phyloP scores from a whole-genome alignment of 2,329 filamentous ascomycete species.

The Nakataea oryzae region DNA sequence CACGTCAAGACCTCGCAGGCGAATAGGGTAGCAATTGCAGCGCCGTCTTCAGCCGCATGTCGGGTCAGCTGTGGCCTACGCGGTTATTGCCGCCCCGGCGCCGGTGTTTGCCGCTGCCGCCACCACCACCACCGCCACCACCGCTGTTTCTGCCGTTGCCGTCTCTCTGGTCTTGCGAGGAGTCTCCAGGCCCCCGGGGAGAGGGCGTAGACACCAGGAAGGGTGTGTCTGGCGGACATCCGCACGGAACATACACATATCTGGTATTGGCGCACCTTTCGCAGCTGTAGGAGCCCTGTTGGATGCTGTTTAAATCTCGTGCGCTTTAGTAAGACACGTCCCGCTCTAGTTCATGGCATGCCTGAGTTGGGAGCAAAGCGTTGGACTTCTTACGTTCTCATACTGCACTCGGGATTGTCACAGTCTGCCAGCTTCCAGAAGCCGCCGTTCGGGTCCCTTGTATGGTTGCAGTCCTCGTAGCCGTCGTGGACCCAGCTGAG shows the following conservation, averaged over 20 bases:
- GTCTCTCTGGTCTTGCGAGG: background rate
- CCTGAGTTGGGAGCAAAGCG: no score
- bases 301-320: background rate
- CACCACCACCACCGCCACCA: no score
- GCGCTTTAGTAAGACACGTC: background rate
- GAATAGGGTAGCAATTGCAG: background rate
- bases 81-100: background rate
- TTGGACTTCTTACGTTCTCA: background rate
- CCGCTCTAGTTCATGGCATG: no score
- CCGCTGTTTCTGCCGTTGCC: background rate
- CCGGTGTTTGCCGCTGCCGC: background rate
- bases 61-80: background rate
- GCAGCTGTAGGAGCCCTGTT: background rate
- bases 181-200: no score
- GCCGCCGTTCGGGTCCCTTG: background rate
- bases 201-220: background rate
- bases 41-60: no score
- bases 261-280: background rate
- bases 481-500: background rate
- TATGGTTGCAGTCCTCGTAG: background rate
- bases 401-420: background rate
- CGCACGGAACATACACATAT: background rate
- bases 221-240: background rate
- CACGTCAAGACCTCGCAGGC: no score
- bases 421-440: background rate